Percentiles rank a stretch among this genome's conserved stretches.
These are phyloP conservation scores for Cairneyella variabilis DNA, from an alignment of 495 filamentous ascomycete genomes.

Conservation along the genomic window DNA sequence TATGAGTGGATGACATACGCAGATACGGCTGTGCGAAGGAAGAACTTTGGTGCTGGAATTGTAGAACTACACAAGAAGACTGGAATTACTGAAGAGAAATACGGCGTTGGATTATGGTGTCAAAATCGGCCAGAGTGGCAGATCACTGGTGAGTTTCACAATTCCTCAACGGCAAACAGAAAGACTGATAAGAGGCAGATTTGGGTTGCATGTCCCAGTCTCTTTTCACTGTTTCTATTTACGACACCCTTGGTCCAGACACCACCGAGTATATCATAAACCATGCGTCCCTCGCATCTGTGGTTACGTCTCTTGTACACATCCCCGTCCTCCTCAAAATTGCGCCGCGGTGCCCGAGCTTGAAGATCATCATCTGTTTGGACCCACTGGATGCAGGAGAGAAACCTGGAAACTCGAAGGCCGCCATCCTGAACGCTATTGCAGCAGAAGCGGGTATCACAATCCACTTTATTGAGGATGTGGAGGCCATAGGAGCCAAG, in stretches of 20 bases:
- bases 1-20: slow-evolving; percentile 84
- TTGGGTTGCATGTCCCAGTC: slow-evolving; percentile 85
- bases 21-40: slow-evolving; percentile 73
- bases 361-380: slow-evolving; percentile 87
- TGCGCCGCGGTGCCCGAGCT: slow-evolving; percentile 66
- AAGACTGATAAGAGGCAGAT: slow-evolving; percentile 49
- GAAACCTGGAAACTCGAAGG: slow-evolving; percentile 71
- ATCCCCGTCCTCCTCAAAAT: slow-evolving; percentile 83
- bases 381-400: slow-evolving; percentile 86
- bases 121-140: slow-evolving; percentile 98
- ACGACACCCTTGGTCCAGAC: slow-evolving; percentile 90
- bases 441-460: slow-evolving; percentile 67
- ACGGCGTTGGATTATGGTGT: slow-evolving; percentile 89
- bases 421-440: slow-evolving; percentile 66
- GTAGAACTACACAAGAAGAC: slow-evolving; percentile 73
- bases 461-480: slow-evolving; percentile 71
- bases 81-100: slow-evolving; percentile 62
- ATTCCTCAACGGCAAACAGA: background rate
- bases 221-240: slow-evolving; percentile 87
- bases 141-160: slow-evolving; percentile 62
- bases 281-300: slow-evolving; percentile 70
- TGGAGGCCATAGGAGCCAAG: slow-evolving; percentile 70
- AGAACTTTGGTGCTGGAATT: slow-evolving; percentile 82
- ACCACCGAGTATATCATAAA: slow-evolving; percentile 94
- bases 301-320: slow-evolving; percentile 79